Evolutionary conservation across 345 rosid species (phyloP).

Genomic region (Gossypium longicalyx): DNA sequence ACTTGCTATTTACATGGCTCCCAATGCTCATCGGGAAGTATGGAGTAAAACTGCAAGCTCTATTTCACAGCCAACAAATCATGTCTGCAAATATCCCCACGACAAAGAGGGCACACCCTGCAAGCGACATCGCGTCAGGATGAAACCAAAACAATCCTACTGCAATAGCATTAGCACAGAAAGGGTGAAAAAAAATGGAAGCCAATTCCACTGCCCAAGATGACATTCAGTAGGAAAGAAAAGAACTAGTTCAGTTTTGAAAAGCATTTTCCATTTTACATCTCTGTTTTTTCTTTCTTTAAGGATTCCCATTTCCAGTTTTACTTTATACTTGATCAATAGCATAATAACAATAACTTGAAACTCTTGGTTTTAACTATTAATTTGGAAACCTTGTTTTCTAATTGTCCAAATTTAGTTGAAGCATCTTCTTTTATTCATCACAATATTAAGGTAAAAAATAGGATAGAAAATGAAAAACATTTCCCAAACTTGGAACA

Average conservation of each 20-base stretch:
- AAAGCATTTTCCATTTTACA: neutral
- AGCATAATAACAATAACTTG: neutral
- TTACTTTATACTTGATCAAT: neutral
- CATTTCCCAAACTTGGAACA: neutral
- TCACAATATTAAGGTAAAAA: neutral
- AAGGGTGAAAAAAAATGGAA: neutral
- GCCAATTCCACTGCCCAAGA: neutral
- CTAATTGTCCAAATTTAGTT: neutral
- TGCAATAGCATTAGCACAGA: neutral
- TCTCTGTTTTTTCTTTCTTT: neutral
- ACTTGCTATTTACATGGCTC: constrained; percentile 4
- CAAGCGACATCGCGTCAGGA: constrained; percentile 14
- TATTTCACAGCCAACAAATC: constrained; percentile 38
- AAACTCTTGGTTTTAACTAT: neutral
- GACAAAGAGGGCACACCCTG: constrained; percentile 98
- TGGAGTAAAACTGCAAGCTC: neutral
- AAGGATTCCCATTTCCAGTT: neutral
- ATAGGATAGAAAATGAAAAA: neutral
- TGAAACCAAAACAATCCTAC: neutral
- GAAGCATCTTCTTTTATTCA: neutral
- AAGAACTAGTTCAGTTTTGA: neutral
- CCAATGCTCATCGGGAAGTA: constrained; percentile 3
- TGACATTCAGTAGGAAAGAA: neutral
- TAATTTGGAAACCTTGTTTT: neutral
- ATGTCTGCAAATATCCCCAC: constrained; percentile 81